Percentiles rank a stretch among this genome's conserved stretches.
phyloP scores from a whole-genome alignment of 208 protist species.

The Trypanosoma platydactyli region DNA sequence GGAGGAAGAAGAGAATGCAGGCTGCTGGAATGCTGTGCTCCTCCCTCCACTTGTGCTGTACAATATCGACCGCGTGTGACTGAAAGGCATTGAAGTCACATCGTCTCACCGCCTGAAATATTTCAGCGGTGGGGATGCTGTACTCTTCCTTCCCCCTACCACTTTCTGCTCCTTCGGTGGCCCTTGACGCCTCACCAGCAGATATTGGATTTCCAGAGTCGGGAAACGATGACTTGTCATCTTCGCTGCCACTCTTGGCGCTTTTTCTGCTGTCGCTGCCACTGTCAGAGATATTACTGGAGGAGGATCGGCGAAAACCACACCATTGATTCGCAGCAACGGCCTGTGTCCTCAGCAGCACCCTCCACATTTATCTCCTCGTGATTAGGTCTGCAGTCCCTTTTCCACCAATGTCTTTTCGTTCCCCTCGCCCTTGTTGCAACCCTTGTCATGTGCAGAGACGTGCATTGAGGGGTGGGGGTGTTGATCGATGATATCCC shows the following conservation, averaged over 20 bases:
- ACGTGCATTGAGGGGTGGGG: too few species aligned
- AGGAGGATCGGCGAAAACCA: slow-evolving; percentile 2
- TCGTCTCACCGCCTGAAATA: slow-evolving; percentile 58
- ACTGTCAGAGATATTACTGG: neutral
- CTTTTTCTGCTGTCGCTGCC: neutral
- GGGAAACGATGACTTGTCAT: neutral
- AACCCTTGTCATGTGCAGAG: neutral
- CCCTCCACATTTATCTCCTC: slow-evolving; percentile 6
- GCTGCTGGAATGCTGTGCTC: slow-evolving; percentile 65
- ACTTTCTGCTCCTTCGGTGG: neutral
- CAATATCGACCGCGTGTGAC: slow-evolving; percentile 55
- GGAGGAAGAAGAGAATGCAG: slow-evolving; percentile 48
- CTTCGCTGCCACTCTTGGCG: neutral
- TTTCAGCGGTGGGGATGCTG: slow-evolving; percentile 44
- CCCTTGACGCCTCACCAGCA: neutral
- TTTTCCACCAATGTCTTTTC: slow-evolving; percentile 1
- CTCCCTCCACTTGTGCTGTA: slow-evolving; percentile 69
- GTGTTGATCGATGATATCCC: too few species aligned
- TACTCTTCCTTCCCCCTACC: slow-evolving; percentile 21
- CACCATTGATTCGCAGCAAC: slow-evolving; percentile 4
- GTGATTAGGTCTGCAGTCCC: neutral
- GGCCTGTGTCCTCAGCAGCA: slow-evolving; percentile 3
- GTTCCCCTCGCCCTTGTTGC: neutral
- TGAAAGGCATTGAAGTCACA: slow-evolving; percentile 66
- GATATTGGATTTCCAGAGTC: neutral